phyloP scores from a whole-genome alignment of 139 green algal species.

The Chlorokybus atmophyticus region DNA sequence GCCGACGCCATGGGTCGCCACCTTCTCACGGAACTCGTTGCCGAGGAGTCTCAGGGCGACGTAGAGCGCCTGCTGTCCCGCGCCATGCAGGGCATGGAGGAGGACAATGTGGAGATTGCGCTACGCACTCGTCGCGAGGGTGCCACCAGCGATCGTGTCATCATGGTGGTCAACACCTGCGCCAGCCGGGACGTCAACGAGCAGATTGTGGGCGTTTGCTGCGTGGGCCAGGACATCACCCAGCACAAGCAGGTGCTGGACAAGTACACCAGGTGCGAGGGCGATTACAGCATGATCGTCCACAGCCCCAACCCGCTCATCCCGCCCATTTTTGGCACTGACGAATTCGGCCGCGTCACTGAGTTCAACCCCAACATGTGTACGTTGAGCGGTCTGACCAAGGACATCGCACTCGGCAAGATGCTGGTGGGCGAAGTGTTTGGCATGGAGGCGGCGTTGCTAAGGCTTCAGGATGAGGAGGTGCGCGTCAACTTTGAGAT shows the following conservation, averaged over 20 bases:
- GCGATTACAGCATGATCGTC: constrained; percentile 27
- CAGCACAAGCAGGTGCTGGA: constrained; percentile 27
- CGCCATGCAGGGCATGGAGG: constrained; percentile 24
- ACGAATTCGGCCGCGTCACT: constrained; percentile 20
- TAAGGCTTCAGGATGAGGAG: constrained; percentile 11
- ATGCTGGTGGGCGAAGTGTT: constrained; percentile 31
- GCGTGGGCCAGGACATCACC: constrained; percentile 29
- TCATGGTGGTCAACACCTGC: constrained; percentile 29
- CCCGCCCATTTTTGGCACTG: constrained; percentile 28
- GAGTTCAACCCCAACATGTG: constrained; percentile 29
- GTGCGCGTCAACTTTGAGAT: constrained; percentile 27
- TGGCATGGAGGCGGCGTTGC: constrained; percentile 7
- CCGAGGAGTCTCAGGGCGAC: constrained; percentile 9
- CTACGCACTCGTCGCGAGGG: constrained; percentile 9
- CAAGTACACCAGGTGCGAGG: constrained; percentile 28
- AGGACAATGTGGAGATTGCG: constrained; percentile 30
- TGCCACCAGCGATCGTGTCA: constrained; percentile 3
- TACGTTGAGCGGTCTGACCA: constrained; percentile 11
- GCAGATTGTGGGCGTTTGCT: constrained; percentile 30
- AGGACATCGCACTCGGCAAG: constrained; percentile 23
- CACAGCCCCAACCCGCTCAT: constrained; percentile 21
- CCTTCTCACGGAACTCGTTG: constrained; percentile 20
- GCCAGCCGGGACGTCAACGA: constrained; percentile 23
- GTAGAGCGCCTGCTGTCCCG: constrained; percentile 23
- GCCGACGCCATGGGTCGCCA: constrained; percentile 18